phyloP scores from a whole-genome alignment of 2,329 filamentous ascomycete species.

The Aspergillus aculeatinus region DNA sequence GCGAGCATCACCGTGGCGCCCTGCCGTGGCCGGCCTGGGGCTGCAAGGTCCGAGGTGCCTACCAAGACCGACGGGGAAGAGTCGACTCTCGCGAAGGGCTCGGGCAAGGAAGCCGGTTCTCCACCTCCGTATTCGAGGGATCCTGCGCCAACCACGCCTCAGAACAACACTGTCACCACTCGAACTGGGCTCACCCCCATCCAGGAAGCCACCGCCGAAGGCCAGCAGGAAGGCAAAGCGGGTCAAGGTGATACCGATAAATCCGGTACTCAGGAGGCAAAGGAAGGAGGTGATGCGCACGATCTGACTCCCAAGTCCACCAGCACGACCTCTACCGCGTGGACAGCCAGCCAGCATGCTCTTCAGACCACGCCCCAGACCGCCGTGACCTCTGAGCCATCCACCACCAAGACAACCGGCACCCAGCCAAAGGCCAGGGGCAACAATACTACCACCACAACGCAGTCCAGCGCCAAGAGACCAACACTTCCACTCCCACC shows the following conservation, averaged over 20 bases:
- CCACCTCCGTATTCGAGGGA: background rate
- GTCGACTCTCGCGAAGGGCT: background rate
- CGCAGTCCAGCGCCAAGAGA: constrained; percentile 1
- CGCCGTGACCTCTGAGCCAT: constrained; percentile 8
- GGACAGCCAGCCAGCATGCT: constrained; percentile 1
- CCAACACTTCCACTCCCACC: background rate
- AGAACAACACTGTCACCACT: background rate
- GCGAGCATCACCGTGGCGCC: too few relatives aligned
- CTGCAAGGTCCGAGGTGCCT: too few relatives aligned
- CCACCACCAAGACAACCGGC: background rate
- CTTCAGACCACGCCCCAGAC: constrained; percentile 11
- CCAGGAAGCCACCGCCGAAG: background rate
- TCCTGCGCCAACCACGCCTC: background rate
- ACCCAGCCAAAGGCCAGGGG: background rate
- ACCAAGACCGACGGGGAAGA: background rate
- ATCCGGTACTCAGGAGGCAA: background rate
- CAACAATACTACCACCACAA: background rate
- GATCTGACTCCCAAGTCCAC: constrained; percentile 12
- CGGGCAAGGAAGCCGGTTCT: too few relatives aligned
- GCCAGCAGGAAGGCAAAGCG: background rate
- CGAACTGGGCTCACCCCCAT: background rate
- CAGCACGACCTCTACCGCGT: constrained; percentile 12
- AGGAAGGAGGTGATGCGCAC: background rate
- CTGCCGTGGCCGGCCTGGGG: too few relatives aligned
- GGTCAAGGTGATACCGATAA: too few relatives aligned